Conservation (phyloP, 148 eudicot species). For the Nyssa sinensis region DNA sequence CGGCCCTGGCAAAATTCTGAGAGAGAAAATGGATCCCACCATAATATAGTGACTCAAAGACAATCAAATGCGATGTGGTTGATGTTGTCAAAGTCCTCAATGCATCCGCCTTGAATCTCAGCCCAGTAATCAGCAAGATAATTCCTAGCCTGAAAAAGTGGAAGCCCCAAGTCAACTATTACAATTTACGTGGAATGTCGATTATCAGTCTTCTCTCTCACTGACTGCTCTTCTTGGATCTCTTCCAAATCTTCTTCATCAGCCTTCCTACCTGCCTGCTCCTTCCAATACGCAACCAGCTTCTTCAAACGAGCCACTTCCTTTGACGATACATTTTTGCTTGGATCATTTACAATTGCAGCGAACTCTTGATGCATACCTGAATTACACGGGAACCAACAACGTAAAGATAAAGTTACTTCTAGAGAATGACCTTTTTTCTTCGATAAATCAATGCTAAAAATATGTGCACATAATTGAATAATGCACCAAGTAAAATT, state of each 20-base stretch:
- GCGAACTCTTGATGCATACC: constrained; percentile 97
- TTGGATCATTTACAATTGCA: constrained; percentile 91
- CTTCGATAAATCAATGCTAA: not conserved
- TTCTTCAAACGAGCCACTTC: constrained; percentile 94
- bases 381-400: constrained; percentile 19
- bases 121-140: constrained; percentile 2
- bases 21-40: not conserved
- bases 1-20: not conserved
- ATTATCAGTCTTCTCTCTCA: constrained; percentile 54
- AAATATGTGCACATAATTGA: not conserved
- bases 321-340: constrained; percentile 84
- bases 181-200: constrained; percentile 69
- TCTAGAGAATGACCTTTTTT: not conserved
- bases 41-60: constrained; percentile 14
- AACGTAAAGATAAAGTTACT: not conserved
- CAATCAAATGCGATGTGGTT: constrained; percentile 1
- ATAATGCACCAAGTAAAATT: not conserved
- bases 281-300: constrained; percentile 84
- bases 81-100: constrained; percentile 4
- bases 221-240: constrained; percentile 78
- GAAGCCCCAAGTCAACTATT: not conserved
- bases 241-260: constrained; percentile 92
- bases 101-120: not conserved
- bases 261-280: constrained; percentile 88
- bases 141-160: not conserved